phyloP scores from a whole-genome alignment of 2,329 filamentous ascomycete genomes.

The Tympanopsis confertula region DNA sequence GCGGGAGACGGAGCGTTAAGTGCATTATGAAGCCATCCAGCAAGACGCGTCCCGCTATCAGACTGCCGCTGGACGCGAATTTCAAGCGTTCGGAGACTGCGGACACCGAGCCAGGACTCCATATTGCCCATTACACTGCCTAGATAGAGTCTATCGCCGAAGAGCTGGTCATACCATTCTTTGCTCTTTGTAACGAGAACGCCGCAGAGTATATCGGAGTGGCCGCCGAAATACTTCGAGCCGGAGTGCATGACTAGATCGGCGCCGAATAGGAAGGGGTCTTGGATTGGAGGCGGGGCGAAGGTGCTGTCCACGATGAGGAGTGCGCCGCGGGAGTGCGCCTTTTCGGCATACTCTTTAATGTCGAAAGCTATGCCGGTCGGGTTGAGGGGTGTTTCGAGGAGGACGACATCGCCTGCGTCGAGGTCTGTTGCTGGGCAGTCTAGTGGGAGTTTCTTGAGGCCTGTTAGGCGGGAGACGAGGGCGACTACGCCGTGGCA shows the following conservation, averaged over 20 bases:
- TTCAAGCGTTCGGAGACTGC: conserved; percentile 55
- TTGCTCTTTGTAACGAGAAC: conserved; percentile 40
- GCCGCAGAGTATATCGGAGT: conserved; percentile 60
- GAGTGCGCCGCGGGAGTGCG: conserved; percentile 48
- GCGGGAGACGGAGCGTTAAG: conserved; percentile 11
- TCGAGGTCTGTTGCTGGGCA: conserved; percentile 10
- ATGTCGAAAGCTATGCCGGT: conserved; percentile 51
- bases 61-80: conserved; percentile 51
- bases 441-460: conserved; percentile 48
- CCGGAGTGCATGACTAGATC: conserved; percentile 61
- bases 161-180: conserved; percentile 36
- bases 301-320: conserved; percentile 60
- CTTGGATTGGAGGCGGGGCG: conserved; percentile 55
- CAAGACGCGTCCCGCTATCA: conserved; percentile 40
- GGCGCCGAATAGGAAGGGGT: conserved; percentile 55
- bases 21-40: conserved; percentile 38
- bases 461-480: conserved; percentile 46
- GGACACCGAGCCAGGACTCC: conserved; percentile 59
- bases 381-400: conserved; percentile 63
- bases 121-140: conserved; percentile 57
- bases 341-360: conserved; percentile 42
- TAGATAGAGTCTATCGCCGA: conserved; percentile 42
- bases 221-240: conserved; percentile 63
- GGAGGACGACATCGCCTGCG: conserved; percentile 52
- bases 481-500: conserved; percentile 55